These are phyloP conservation scores for Moesziomyces globuligerus DNA, from an alignment of 1,284 basidiomycete genomes.

Conservation along the genomic window DNA sequence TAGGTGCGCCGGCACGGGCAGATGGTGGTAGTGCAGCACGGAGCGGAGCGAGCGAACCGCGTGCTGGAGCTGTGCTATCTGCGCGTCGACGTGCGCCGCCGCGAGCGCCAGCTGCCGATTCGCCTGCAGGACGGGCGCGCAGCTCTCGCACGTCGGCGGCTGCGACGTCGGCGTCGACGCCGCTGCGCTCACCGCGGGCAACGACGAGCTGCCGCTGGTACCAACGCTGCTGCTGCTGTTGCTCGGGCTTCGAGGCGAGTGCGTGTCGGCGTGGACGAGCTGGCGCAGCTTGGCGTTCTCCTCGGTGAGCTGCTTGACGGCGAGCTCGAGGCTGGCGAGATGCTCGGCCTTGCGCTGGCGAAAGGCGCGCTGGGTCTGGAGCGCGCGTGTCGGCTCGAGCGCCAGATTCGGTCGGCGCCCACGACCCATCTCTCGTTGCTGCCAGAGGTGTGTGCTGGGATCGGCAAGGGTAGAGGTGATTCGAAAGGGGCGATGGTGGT, in stretches of 20 bases:
- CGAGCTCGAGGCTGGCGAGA: slow-evolving; percentile 30
- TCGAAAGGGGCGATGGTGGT: too few species aligned
- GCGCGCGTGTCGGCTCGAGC: slow-evolving; percentile 48
- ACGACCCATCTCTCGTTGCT: slow-evolving; percentile 47
- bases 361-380: slow-evolving; percentile 52
- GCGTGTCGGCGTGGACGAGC: slow-evolving; percentile 11
- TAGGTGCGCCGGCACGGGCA: slow-evolving; percentile 9
- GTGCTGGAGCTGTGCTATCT: slow-evolving; percentile 18
- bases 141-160: slow-evolving; percentile 11
- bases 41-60: slow-evolving; percentile 15
- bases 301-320: slow-evolving; percentile 18
- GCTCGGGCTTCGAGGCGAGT: background rate
- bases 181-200: background rate
- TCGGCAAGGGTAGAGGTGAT: too few species aligned
- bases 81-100: slow-evolving; percentile 17
- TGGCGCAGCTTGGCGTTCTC: slow-evolving; percentile 36
- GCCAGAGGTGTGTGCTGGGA: background rate
- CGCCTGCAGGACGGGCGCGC: slow-evolving; percentile 10
- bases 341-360: slow-evolving; percentile 54
- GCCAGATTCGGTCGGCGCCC: slow-evolving; percentile 48
- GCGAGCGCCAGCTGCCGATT: slow-evolving; percentile 29
- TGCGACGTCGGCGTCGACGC: too few species aligned
- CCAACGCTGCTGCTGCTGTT: background rate
- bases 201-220: background rate
- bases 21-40: slow-evolving; percentile 18